Evolutionary conservation across 305 asterid species (phyloP), one percentile per base, ranked within the genome.

Genomic region (Stenogyne calaminthoides): DNA sequence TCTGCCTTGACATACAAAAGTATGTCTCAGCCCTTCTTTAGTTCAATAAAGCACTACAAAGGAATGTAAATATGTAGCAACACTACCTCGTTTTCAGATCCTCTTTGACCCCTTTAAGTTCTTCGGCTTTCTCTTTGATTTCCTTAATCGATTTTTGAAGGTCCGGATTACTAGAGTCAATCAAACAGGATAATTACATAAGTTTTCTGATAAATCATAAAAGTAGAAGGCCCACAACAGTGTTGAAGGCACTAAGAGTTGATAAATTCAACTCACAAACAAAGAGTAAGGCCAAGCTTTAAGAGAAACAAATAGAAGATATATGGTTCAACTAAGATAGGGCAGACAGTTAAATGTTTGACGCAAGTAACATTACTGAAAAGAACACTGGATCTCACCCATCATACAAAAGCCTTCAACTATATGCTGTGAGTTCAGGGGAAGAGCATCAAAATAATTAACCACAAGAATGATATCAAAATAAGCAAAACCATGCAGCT

Each of bases 1-100:
- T 89, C 96, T 88, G 92, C 94, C 89, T 93, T 91, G 97, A 93
- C 97, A 91, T 93, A 93, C 96, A 89, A 86, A 60, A 60, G 97
- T 91, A 94, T 91, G 97, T 85, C 97, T 89, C 92, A 93, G 96
- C 97, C 95, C 77, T 75, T 77, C 78, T 18, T 61, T 76, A 52
- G 67, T 74, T 56, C 80, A 70, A 49, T 42, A 25, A 72, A 54
- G 51, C 22, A 69, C 62, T 29, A 67, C 11, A 70, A 37, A 32
- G 40, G 12, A 78, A 78, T 70, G 72, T 9, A 67, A 74, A 32
- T 54, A 67, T 22, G 75, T 47, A n/a, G 62, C 5, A 51, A 74
- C 44, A 69, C 70, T 87, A 94, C 99, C 97, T 91, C 78, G 79
- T 82, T 83, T 88, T 89, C 76, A 91, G 80, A 71, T 82, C 90